Base-by-base conservation (phyloP, 2,329 filamentous ascomycete genomes). In the Thielaviopsis musarum region DNA sequence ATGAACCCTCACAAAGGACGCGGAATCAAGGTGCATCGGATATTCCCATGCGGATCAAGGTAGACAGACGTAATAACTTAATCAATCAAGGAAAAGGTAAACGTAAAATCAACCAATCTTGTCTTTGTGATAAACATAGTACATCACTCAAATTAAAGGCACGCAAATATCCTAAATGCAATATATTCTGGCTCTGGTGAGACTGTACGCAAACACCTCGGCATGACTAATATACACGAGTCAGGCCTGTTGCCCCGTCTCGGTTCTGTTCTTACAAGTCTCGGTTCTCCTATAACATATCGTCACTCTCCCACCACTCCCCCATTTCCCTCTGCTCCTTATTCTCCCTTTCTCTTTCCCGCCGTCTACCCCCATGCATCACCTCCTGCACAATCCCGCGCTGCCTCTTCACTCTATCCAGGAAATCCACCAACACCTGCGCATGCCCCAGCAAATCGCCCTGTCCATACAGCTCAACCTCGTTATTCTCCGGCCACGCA, bases 401-500 rank as follows among this genome's bases (percentile, higher is more conserved):
- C 58, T 52, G 45, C 19, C 30, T 55, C 24, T 59, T n/a, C 13
- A 57, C 49, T 22, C 53, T 51, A 17, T 49, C 49, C 38, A 61
- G 26, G 28, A 59, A 56, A 28, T 45, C 26, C 48, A n/a, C 26
- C 53, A 61, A 12, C 19, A 61, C 30, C 13, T 56, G 48, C 24
- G 56, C 57, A 59, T 61, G 57, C 13, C 60, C 60, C 38, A 56
- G 38, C 26, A 61, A 54, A 48, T 61, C 60, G n/a, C 57, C 59
- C 38, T 59, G 22, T 13, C 57, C 30, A 56, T 71, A 76, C 3
- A 65, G 65, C 52, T 66, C 62, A 17, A 74, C 68, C 21, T 70
- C 67, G 48, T 66, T 65, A 7, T 69, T 66, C 41, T 69, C 67
- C 0, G 75, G 75, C 74, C 74, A 76, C 48, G 68, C 59, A 21